Evolutionary conservation across 805 yeast genomes (phyloP).

Genomic region (Blastobotrys chiropterorum): DNA sequence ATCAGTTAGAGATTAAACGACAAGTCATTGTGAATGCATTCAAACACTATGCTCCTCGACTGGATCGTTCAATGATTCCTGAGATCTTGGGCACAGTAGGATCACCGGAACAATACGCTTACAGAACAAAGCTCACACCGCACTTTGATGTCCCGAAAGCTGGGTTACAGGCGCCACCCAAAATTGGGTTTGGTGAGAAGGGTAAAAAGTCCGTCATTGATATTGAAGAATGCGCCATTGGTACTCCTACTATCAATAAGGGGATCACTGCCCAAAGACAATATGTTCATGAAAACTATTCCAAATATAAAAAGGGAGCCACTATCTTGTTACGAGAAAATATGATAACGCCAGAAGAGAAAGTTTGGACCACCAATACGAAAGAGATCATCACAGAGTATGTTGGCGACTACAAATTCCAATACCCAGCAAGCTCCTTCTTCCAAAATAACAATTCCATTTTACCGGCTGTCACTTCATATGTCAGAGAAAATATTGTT

Average conservation of each 20-base stretch:
- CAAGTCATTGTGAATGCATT: constrained; percentile 78
- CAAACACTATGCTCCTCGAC: constrained; percentile 53
- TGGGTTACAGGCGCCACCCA: constrained; percentile 42
- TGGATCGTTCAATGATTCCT: constrained; percentile 45
- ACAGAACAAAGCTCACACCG: constrained; percentile 92
- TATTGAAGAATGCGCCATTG: constrained; percentile 90
- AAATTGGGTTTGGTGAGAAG: constrained; percentile 83
- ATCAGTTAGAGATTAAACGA: constrained; percentile 68
- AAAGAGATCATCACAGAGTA: constrained; percentile 76
- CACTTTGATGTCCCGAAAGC: constrained; percentile 78
- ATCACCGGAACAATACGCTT: constrained; percentile 70
- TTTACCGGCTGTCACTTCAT: constrained; percentile 72
- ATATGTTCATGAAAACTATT: constrained; percentile 43
- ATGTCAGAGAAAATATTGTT: constrained; percentile 67
- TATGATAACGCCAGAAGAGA: constrained; percentile 35
- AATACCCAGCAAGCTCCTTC: constrained; percentile 91
- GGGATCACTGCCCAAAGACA: constrained; percentile 69
- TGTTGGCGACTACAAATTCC: constrained; percentile 60
- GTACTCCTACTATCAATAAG: constrained; percentile 67
- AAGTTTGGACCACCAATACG: constrained; percentile 70
- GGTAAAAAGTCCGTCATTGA: constrained; percentile 69
- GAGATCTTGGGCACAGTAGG: constrained; percentile 55
- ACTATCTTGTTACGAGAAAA: constrained; percentile 81
- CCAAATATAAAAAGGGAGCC: constrained; percentile 66
- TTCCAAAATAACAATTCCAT: constrained; percentile 95